Conservation (phyloP, 768 basidiomycete species). For the Tephrocybe sp. region DNA sequence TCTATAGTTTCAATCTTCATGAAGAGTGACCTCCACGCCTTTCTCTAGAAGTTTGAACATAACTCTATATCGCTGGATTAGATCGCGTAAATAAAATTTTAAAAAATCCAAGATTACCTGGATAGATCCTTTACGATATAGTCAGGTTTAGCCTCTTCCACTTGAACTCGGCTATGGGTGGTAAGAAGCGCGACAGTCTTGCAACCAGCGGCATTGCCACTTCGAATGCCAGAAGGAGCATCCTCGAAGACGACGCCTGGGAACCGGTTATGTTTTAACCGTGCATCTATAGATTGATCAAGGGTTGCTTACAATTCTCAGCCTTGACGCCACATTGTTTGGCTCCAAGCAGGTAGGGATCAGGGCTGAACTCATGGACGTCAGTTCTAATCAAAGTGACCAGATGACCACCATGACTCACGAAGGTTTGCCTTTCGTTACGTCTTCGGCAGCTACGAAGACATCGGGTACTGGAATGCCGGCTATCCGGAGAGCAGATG, state of each 20-base stretch:
- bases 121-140: conserved; percentile 74
- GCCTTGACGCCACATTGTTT: conserved; percentile 62
- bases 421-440: conserved; percentile 78
- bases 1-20: conserved; percentile 21
- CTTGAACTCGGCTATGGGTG: conserved; percentile 66
- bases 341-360: conserved; percentile 89
- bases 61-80: conserved; percentile 22
- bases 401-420: conserved; percentile 23
- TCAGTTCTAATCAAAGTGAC: not conserved
- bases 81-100: not conserved
- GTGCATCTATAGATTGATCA: not conserved
- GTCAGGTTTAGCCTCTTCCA: conserved; percentile 61
- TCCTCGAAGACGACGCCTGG: conserved; percentile 88
- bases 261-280: conserved; percentile 6
- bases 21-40: conserved; percentile 47
- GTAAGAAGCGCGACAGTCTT: conserved; percentile 84
- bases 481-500: conserved; percentile 63
- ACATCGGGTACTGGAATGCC: conserved; percentile 68
- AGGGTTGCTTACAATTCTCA: conserved; percentile 47
- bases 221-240: conserved; percentile 80
- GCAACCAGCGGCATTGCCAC: conserved; percentile 80
- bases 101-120: conserved; percentile 36
- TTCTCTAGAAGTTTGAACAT: conserved; percentile 29
- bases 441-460: conserved; percentile 84
- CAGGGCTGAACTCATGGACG: conserved; percentile 48